Percentiles rank a stretch among this genome's conserved stretches.
Conservation (phyloP, 306 rosid species). For the Astragalus glycyphyllos region DNA sequence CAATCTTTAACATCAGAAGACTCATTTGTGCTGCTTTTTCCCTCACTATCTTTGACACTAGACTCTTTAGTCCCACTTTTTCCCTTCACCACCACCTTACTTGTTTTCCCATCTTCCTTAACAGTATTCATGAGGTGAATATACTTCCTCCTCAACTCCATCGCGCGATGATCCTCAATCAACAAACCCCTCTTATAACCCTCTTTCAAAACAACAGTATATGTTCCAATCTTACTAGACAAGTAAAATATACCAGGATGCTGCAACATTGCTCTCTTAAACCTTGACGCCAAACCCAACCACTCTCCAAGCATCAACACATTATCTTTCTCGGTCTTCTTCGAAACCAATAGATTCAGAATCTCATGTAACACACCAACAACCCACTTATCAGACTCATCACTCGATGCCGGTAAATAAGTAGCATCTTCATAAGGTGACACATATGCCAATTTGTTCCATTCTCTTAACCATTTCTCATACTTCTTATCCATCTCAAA, state of each 20-base stretch:
- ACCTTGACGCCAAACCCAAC: constrained; percentile 77
- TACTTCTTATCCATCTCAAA: constrained; percentile 77
- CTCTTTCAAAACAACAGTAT: constrained; percentile 76
- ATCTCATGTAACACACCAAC: constrained; percentile 84
- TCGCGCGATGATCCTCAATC: constrained; percentile 56
- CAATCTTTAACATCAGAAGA: neutral
- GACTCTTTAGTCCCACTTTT: constrained; percentile 47
- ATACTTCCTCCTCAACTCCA: constrained; percentile 67
- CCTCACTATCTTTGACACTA: constrained; percentile 22
- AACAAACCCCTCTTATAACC: constrained; percentile 83
- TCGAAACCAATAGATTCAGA: constrained; percentile 73
- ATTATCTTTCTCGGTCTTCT: constrained; percentile 73
- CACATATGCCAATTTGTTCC: constrained; percentile 78
- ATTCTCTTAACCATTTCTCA: constrained; percentile 77
- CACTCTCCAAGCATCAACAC: constrained; percentile 68
- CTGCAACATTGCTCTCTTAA: constrained; percentile 71
- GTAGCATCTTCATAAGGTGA: constrained; percentile 79
- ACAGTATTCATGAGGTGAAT: constrained; percentile 69
- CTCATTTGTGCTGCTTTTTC: constrained; percentile 3
- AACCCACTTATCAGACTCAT: constrained; percentile 77
- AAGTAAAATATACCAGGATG: constrained; percentile 86
- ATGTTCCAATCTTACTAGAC: constrained; percentile 70
- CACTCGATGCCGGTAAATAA: constrained; percentile 58
- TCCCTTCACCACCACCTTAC: constrained; percentile 41
- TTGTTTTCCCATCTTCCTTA: constrained; percentile 53